A percentile compares a stretch with the other conserved stretches of the same genome.
Evolutionary conservation across 2,329 filamentous ascomycete genomes (phyloP).

Genomic region (Penicillium sp.): DNA sequence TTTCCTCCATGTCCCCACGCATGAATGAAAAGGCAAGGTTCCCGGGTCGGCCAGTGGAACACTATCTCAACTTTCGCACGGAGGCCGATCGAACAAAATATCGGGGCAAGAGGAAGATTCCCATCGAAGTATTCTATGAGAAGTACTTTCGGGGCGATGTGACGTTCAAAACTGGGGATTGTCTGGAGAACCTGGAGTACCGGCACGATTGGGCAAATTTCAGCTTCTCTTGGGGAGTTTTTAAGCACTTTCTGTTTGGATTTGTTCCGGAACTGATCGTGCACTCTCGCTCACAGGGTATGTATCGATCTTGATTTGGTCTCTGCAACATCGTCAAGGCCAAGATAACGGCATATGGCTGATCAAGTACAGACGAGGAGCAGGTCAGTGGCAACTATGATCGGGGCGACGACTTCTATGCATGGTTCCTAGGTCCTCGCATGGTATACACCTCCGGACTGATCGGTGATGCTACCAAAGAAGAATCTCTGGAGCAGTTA

Average conservation of each 20-base stretch:
- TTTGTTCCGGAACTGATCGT: conserved; percentile 12
- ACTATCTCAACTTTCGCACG: conserved; percentile 30
- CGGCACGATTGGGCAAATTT: conserved; percentile 37
- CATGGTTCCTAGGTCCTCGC: conserved; percentile 36
- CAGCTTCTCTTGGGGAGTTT: conserved; percentile 29
- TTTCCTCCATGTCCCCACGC: conserved; percentile 18
- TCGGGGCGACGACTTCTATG: conserved; percentile 34
- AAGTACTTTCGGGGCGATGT: conserved; percentile 33
- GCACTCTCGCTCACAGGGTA: background rate
- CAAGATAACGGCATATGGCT: conserved; percentile 28
- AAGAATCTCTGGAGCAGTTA: conserved; percentile 35
- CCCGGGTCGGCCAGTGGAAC: conserved; percentile 25
- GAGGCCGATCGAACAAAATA: conserved; percentile 23
- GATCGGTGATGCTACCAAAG: conserved; percentile 27
- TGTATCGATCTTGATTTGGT: background rate
- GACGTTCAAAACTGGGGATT: conserved; percentile 34
- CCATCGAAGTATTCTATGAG: conserved; percentile 30
- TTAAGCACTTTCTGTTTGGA: conserved; percentile 31
- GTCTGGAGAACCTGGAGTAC: conserved; percentile 34
- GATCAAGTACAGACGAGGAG: conserved; percentile 27
- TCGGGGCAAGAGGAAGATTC: conserved; percentile 26
- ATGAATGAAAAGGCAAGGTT: conserved; percentile 25
- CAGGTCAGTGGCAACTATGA: conserved; percentile 35
- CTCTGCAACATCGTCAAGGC: conserved; percentile 18
- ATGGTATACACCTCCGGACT: conserved; percentile 38